Conservation (phyloP, 495 filamentous ascomycete species). For the Cercophora newfieldiana region DNA sequence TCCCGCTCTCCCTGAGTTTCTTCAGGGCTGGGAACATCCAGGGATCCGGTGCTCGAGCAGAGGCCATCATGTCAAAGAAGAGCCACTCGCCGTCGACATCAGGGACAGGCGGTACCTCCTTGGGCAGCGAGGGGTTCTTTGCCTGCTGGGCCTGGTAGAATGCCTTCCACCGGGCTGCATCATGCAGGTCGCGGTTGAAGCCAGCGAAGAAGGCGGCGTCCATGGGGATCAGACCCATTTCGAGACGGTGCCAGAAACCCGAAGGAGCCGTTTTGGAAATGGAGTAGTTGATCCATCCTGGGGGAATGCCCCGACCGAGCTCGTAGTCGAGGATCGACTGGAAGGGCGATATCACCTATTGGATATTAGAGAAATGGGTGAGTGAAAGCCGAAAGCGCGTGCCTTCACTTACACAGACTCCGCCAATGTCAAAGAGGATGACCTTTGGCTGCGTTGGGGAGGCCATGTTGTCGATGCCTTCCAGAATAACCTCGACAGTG, state of each 20-base stretch:
- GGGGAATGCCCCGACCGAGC: constrained; percentile 66
- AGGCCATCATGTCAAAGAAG: constrained; percentile 91
- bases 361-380: constrained; percentile 20
- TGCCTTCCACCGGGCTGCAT: constrained; percentile 62
- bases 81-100: constrained; percentile 74
- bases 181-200: constrained; percentile 73
- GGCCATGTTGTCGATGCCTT: constrained; percentile 32
- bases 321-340: constrained; percentile 93
- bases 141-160: constrained; percentile 43
- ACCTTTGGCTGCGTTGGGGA: constrained; percentile 62
- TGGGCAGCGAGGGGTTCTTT: constrained; percentile 34
- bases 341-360: constrained; percentile 87
- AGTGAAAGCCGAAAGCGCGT: not conserved
- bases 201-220: constrained; percentile 71
- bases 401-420: constrained; percentile 80
- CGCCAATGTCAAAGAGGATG: constrained; percentile 93
- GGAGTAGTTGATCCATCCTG: constrained; percentile 87
- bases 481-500: constrained; percentile 28
- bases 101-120: constrained; percentile 63
- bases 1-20: constrained; percentile 60
- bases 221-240: constrained; percentile 71
- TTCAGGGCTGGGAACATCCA: constrained; percentile 85
- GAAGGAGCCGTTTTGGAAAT: constrained; percentile 75
- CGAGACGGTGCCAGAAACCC: constrained; percentile 84
- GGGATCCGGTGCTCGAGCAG: constrained; percentile 70